Evolutionary conservation across 306 rosid species (phyloP), one percentile per base, ranked within the genome.

Genomic region (Vigna unguiculata): DNA sequence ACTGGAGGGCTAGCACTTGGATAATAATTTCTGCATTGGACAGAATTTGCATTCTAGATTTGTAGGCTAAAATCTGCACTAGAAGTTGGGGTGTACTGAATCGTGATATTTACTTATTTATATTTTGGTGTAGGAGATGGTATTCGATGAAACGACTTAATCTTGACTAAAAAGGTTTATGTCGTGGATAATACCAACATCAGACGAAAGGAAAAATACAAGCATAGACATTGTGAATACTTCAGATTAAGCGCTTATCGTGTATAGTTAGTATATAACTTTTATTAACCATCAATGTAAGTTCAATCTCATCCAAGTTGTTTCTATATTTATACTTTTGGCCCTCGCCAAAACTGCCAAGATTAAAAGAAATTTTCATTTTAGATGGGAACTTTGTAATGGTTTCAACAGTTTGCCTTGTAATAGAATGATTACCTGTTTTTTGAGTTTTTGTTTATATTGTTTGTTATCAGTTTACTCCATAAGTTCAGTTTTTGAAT

Each of bases 101-200:
- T 17, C 47, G n/a, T 69, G 19, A 21, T 70, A 34, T 40, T 55
- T 69, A 5, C 57, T 41, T 49, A 20, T 28, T 66, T 67, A 22
- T 53, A 75, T 53, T 75, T 67, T 73, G 75, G 40, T 82, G 55
- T 78, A 92, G 98, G 93, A 84, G 87, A 91, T 92, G 97, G 88
- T 78, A 80, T 94, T 92, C 85, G 87, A 94, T 88, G 98, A 94
- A 89, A 84, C 97, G 83, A 76, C 93, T 43, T 43, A 43, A 43
- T 43, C 15, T 43, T 15, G 86, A 74, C 66, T 21, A 1, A 43
- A 71, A 57, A 68, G 76, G 81, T 79, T 76, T 49, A 20, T 9
- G 86, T 85, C 89, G 82, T 77, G 63, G 94, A 91, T 69, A 92
- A 86, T 80, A 86, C 90, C 84, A 87, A 79, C 87, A 49, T 46